Evolutionary conservation across 169 alveolate species (phyloP), one percentile per base, ranked within the genome.

Genomic region (Plasmodium inui): DNA sequence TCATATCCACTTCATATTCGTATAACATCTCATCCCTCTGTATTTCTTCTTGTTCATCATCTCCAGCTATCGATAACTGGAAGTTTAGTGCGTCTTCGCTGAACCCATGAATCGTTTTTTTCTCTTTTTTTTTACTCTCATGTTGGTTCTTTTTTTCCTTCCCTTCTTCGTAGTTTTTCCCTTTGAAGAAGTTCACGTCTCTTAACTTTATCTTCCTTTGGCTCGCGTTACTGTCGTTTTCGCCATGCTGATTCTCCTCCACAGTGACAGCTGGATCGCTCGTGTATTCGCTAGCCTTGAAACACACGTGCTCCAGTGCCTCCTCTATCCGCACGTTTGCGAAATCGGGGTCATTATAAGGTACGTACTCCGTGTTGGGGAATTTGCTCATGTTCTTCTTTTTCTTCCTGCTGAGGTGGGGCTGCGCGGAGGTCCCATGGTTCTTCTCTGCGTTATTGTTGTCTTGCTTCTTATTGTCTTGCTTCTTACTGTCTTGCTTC

Each of bases 1-100:
- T 96, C 93, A 97, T 94, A 84, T 97, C 99, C 30, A 96, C 95
- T 71, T 97, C 99, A 94, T 97, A 82, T 37, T 97, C 98, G 92
- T 97, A 97, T 12, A 98, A 96, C 46, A 97, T 84, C 94, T 97
- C 99, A 83, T 96, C 98, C 39, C 99, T 91, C 88, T 92, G 95
- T 55, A 84, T 74, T 72, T 94, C 97, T 71, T 96, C 97, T 44
- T 93, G 96, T 37, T 92, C 95, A 57, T 92, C 96, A 53, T 92
- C 96, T 32, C 95, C 97, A 32, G 96, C 97, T 53, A 96, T 39
- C 0, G 94, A 78, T 79, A 88, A n/a, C 41, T 91, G 95, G 55
- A 93, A 95, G 70, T 93, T 95, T 41, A 86, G 74, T 50, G 67
- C 34, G 0, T 92, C 93, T 67, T 92, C 95, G 41, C 71, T 70